Conservation (phyloP, 441 rosid genomes). For the Aleurites moluccanus region DNA sequence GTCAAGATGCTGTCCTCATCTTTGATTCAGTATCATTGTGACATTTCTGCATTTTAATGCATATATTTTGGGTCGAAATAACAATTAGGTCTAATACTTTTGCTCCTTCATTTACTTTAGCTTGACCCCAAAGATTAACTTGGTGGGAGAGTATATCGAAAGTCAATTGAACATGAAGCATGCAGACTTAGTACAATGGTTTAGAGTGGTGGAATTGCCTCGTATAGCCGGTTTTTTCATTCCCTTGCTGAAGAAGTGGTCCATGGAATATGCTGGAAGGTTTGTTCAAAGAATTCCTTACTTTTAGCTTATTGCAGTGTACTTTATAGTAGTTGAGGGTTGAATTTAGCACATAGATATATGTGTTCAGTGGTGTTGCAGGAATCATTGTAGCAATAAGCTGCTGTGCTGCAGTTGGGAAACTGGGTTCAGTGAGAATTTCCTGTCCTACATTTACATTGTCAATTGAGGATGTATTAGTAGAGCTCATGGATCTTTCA, state of each 20-base stretch:
- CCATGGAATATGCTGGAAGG: constrained; percentile 79
- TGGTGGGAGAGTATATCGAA: constrained; percentile 47
- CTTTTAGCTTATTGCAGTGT: constrained; percentile 21
- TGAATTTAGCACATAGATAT: constrained; percentile 28
- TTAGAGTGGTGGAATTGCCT: constrained; percentile 57
- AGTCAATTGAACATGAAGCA: constrained; percentile 44
- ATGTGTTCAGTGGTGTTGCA: constrained; percentile 70
- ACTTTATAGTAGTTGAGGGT: constrained; percentile 1
- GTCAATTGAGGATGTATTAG: constrained; percentile 38
- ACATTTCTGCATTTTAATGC: background rate
- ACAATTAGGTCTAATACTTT: constrained; percentile 15
- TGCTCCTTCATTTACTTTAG: constrained; percentile 36
- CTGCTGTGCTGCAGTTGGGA: constrained; percentile 59
- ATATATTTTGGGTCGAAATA: background rate
- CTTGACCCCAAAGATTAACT: constrained; percentile 45
- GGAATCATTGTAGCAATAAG: constrained; percentile 61
- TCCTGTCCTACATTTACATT: constrained; percentile 39
- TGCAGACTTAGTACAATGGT: constrained; percentile 53
- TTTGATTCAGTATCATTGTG: background rate
- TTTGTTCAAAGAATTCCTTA: constrained; percentile 29
- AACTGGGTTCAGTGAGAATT: constrained; percentile 45
- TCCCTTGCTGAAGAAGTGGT: constrained; percentile 71
- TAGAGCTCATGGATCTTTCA: constrained; percentile 62
- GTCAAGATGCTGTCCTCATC: background rate
- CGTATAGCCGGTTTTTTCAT: constrained; percentile 51